phyloP scores from a whole-genome alignment of 1,284 basidiomycete species.

The Sphaerobolus stellatus region DNA sequence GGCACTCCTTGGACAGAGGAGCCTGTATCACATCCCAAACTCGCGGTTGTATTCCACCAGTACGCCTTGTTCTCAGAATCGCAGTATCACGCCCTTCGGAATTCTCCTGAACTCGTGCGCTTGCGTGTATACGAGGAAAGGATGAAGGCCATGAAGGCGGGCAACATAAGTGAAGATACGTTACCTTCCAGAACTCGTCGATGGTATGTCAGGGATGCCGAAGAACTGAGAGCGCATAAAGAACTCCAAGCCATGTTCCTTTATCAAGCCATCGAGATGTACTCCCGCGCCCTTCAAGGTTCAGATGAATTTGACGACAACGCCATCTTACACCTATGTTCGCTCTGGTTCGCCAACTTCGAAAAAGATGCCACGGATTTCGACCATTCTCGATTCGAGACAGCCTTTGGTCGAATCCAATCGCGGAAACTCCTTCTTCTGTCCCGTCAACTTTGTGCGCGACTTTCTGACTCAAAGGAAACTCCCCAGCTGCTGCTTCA shows the following conservation, averaged over 20 bases:
- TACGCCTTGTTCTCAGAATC: constrained; percentile 88
- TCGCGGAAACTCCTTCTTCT: constrained; percentile 90
- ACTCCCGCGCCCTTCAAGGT: constrained; percentile 67
- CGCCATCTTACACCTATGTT: constrained; percentile 78
- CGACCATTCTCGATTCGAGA: constrained; percentile 56
- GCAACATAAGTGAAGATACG: constrained; percentile 31
- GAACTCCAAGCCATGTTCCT: constrained; percentile 66
- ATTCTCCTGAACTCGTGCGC: constrained; percentile 71
- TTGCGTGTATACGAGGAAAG: constrained; percentile 74
- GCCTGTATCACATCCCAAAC: too few relatives aligned
- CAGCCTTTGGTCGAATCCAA: constrained; percentile 62
- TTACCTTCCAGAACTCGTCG: constrained; percentile 5
- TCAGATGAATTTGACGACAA: constrained; percentile 78
- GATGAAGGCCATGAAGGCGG: constrained; percentile 62
- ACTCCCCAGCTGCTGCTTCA: constrained; percentile 55
- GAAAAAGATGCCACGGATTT: constrained; percentile 38
- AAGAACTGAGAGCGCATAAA: constrained; percentile 46
- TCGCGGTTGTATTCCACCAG: constrained; percentile 72
- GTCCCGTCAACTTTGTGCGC: constrained; percentile 89
- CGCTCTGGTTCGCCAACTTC: constrained; percentile 90
- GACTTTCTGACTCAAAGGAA: constrained; percentile 55
- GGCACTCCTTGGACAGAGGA: too few relatives aligned
- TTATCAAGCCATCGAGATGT: constrained; percentile 77
- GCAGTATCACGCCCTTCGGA: constrained; percentile 72
- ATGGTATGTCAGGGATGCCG: constrained; percentile 10